Percentiles rank a stretch among this genome's conserved stretches.
Conservation (phyloP, 306 rosid species). For the Pyrus bretschneideri region DNA sequence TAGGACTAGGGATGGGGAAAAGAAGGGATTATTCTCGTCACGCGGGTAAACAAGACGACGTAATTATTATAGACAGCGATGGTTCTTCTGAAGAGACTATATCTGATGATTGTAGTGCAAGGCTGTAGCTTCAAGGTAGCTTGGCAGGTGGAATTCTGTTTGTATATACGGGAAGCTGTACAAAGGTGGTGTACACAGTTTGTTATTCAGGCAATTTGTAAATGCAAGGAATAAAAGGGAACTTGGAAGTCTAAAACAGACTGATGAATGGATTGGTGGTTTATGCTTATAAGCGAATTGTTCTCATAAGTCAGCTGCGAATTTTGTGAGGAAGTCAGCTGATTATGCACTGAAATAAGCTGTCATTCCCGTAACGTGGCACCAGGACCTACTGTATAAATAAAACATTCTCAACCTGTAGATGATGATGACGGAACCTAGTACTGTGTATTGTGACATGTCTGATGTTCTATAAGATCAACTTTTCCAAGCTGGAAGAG, state of each 20-base stretch:
- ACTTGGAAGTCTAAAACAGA: not conserved
- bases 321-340: too few relatives aligned
- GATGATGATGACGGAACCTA: too few relatives aligned
- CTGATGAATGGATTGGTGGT: not conserved
- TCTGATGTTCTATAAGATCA: too few relatives aligned
- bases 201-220: conserved; percentile 20
- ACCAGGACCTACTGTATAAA: too few relatives aligned
- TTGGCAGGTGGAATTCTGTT: conserved; percentile 13
- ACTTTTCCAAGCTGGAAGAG: too few relatives aligned
- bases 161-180: not conserved
- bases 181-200: conserved; percentile 20
- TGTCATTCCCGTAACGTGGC: too few relatives aligned
- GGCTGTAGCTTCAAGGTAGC: conserved; percentile 22
- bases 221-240: not conserved
- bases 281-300: not conserved
- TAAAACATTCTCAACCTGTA: too few relatives aligned
- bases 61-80: conserved; percentile 49
- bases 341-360: too few relatives aligned
- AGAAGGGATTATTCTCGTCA: conserved; percentile 18
- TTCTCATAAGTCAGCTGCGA: not conserved
- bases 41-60: conserved; percentile 14
- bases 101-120: conserved; percentile 45
- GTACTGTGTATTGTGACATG: too few relatives aligned
- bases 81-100: conserved; percentile 67
- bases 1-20: conserved; percentile 29